A percentile compares a stretch with the other conserved stretches of the same genome.
phyloP scores from a whole-genome alignment of 1,284 basidiomycete genomes.

The Ustilago sp. region DNA sequence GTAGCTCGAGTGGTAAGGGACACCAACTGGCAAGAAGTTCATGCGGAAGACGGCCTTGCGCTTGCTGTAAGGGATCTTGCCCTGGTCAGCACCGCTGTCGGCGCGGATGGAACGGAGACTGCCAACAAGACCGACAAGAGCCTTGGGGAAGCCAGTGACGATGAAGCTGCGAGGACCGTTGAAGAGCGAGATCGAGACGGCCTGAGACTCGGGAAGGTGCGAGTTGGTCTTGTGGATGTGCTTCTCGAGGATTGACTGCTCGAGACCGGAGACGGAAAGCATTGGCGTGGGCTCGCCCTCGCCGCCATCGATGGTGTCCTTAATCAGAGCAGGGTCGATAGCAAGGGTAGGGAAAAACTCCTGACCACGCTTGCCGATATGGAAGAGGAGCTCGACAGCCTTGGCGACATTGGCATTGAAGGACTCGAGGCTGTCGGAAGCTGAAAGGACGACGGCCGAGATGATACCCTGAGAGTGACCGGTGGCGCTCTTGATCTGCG shows the following conservation, averaged over 20 bases:
- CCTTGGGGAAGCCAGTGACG: constrained; percentile 89
- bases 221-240: constrained; percentile 90
- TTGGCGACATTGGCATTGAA: constrained; percentile 83
- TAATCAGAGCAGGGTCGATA: constrained; percentile 86
- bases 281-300: constrained; percentile 94
- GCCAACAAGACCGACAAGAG: constrained; percentile 93
- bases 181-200: constrained; percentile 86
- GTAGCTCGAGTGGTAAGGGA: constrained; percentile 94
- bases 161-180: constrained; percentile 93
- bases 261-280: constrained; percentile 88
- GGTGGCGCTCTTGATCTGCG: constrained; percentile 84
- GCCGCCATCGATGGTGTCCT: constrained; percentile 88
- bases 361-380: constrained; percentile 90
- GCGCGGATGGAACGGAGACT: constrained; percentile 90
- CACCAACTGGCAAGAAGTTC: constrained; percentile 92
- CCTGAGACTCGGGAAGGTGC: constrained; percentile 81
- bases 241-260: constrained; percentile 77
- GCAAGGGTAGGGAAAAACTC: constrained; percentile 93
- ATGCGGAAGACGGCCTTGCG: constrained; percentile 92
- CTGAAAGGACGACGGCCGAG: constrained; percentile 85
- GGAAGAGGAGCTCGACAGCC: constrained; percentile 91
- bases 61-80: constrained; percentile 91
- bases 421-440: constrained; percentile 81
- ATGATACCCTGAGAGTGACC: constrained; percentile 97
- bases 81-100: constrained; percentile 87